Conservation (phyloP, 495 filamentous ascomycete species). For the Chaetomium cochliodes region DNA sequence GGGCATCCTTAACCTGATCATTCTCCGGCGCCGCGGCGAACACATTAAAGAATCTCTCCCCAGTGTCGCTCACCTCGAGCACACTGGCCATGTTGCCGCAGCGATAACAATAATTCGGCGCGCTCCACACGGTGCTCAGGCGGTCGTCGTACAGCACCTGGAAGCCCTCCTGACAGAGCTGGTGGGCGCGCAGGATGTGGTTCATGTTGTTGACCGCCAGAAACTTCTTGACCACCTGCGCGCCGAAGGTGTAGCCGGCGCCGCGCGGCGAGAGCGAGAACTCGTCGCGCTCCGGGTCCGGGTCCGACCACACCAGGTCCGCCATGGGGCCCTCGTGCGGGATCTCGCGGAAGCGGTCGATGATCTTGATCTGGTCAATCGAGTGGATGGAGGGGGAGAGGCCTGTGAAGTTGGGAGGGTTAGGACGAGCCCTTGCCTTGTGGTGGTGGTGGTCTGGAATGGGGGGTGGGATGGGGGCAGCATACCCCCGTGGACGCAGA, state of each 20-base stretch:
- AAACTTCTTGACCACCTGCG: slow-evolving; percentile 96
- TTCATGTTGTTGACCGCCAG: slow-evolving; percentile 94
- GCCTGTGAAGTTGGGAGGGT: slow-evolving; percentile 42
- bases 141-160: slow-evolving; percentile 94
- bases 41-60: slow-evolving; percentile 92
- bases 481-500: slow-evolving; percentile 89
- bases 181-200: slow-evolving; percentile 93
- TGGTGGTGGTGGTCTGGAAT: not conserved
- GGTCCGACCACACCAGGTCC: slow-evolving; percentile 98
- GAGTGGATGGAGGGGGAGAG: slow-evolving; percentile 95
- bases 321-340: slow-evolving; percentile 99
- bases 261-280: slow-evolving; percentile 92
- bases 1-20: slow-evolving; percentile 80
- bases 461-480: not conserved
- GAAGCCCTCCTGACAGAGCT: slow-evolving; percentile 96
- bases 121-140: slow-evolving; percentile 94
- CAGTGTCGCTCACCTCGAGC: slow-evolving; percentile 87
- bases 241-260: slow-evolving; percentile 94
- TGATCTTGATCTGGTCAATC: slow-evolving; percentile 99
- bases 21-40: slow-evolving; percentile 97
- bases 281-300: slow-evolving; percentile 91
- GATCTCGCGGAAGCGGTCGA: slow-evolving; percentile 96
- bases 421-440: not conserved
- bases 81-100: slow-evolving; percentile 98
- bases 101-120: slow-evolving; percentile 93